Evolutionary conservation across 129 eudicot genomes (phyloP).

Genomic region (Ambrosia trifida): DNA sequence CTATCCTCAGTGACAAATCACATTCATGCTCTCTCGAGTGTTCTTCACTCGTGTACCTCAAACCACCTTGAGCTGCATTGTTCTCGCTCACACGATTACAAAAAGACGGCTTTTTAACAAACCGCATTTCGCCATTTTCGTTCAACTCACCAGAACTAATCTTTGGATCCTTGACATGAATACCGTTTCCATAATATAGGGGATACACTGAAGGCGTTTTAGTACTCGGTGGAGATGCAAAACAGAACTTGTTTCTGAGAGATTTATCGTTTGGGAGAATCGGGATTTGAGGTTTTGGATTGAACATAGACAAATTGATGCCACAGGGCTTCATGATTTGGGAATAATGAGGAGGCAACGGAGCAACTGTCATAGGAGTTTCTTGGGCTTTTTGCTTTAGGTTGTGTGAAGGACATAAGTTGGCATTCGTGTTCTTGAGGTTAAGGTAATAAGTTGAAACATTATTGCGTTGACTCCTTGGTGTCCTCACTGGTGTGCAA

Average conservation of each 20-base stretch:
- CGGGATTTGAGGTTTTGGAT: conserved; percentile 27
- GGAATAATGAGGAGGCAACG: conserved; percentile 37
- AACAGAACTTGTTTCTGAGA: conserved; percentile 27
- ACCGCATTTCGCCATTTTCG: conserved; percentile 25
- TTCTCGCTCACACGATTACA: conserved; percentile 13
- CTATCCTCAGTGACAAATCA: conserved; percentile 80
- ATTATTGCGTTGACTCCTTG: conserved; percentile 78
- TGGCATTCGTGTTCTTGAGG: conserved; percentile 38
- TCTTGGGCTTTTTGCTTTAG: conserved; percentile 33
- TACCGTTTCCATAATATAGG: conserved; percentile 46
- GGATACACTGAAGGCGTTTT: conserved; percentile 54
- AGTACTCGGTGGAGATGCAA: conserved; percentile 19
- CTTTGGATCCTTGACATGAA: conserved; percentile 30
- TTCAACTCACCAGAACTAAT: conserved; percentile 11
- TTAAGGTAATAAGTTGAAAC: conserved; percentile 68
- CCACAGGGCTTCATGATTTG: conserved; percentile 29
- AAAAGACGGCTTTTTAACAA: conserved; percentile 28
- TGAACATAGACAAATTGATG: conserved; percentile 35
- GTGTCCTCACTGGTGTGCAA: conserved; percentile 77
- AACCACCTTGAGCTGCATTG: conserved; percentile 15
- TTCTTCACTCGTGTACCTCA: conserved; percentile 19
- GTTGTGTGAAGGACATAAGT: conserved; percentile 36
- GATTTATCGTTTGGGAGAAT: conserved; percentile 26
- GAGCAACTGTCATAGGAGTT: conserved; percentile 26
- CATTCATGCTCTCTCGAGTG: conserved; percentile 42